Conservation (phyloP, 176 grass and related monocot species). For the Bolboschoenus planiculmis region DNA sequence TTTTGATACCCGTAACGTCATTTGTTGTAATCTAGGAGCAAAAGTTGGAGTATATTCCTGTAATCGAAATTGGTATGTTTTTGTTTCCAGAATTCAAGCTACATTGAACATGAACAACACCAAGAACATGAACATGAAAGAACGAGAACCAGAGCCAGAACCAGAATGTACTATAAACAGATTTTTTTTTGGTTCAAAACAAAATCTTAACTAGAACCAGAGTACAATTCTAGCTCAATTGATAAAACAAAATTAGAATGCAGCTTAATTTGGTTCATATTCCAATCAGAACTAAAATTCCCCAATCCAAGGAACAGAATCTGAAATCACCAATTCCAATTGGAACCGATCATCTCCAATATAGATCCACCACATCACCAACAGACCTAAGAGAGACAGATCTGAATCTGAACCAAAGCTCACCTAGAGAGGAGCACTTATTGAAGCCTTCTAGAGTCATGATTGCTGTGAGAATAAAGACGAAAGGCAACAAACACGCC, state of each 20-base stretch:
- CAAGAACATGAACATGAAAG: not conserved
- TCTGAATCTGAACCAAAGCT: constrained; percentile 5
- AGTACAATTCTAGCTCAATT: not conserved
- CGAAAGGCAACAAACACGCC: constrained; percentile 80
- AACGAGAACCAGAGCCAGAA: no score
- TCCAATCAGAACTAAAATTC: not conserved
- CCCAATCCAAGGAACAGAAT: not conserved
- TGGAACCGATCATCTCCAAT: not conserved
- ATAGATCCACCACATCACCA: constrained; percentile 9
- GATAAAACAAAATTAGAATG: not conserved
- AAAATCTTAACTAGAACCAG: not conserved
- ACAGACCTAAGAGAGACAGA: not conserved
- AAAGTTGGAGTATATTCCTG: not conserved
- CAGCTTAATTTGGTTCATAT: not conserved
- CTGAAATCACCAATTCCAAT: not conserved
- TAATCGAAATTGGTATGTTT: not conserved
- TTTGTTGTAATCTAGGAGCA: not conserved
- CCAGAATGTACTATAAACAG: not conserved
- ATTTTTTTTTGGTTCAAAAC: not conserved
- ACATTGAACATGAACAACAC: not conserved
- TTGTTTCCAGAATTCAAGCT: not conserved
- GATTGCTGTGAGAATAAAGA: constrained; percentile 87
- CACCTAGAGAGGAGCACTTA: constrained; percentile 95
- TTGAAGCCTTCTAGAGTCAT: constrained; percentile 90
- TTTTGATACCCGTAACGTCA: not conserved